Percentiles rank a stretch among this genome's conserved stretches.
Conservation (phyloP, 2,329 filamentous ascomycete genomes). For the Apiospora hydei region DNA sequence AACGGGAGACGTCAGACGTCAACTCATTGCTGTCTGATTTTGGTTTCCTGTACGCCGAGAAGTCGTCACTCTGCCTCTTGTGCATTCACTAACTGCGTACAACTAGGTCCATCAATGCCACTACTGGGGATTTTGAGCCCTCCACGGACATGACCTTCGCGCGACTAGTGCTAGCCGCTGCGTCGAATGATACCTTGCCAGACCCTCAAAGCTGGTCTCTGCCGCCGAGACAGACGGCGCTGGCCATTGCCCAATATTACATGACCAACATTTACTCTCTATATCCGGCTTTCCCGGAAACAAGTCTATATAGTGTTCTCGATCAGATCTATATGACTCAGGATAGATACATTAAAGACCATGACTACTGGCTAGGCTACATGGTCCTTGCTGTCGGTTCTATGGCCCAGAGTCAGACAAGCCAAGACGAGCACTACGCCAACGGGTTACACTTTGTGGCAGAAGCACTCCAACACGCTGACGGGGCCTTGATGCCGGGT, state of each 20-base stretch:
- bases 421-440: conserved; percentile 68
- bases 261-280: conserved; percentile 82
- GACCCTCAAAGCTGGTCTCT: conserved; percentile 65
- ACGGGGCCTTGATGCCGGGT: conserved; percentile 84
- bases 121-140: conserved; percentile 90
- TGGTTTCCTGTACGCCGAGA: conserved; percentile 75
- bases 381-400: conserved; percentile 89
- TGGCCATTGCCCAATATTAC: conserved; percentile 80
- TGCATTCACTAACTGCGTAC: conserved; percentile 29
- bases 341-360: conserved; percentile 65
- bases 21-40: conserved; percentile 94
- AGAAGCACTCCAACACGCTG: conserved; percentile 77
- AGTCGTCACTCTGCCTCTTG: neutral
- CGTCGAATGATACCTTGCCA: conserved; percentile 76
- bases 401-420: conserved; percentile 73
- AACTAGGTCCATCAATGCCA: conserved; percentile 86
- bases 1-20: conserved; percentile 82
- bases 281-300: conserved; percentile 84
- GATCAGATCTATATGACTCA: conserved; percentile 82
- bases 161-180: conserved; percentile 83
- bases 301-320: conserved; percentile 77
- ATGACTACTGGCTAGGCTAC: conserved; percentile 86
- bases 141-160: conserved; percentile 93
- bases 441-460: conserved; percentile 64
- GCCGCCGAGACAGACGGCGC: conserved; percentile 74